These are phyloP conservation scores for Syzygium aqueum DNA, from an alignment of 345 rosid genomes.

Conservation along the genomic window DNA sequence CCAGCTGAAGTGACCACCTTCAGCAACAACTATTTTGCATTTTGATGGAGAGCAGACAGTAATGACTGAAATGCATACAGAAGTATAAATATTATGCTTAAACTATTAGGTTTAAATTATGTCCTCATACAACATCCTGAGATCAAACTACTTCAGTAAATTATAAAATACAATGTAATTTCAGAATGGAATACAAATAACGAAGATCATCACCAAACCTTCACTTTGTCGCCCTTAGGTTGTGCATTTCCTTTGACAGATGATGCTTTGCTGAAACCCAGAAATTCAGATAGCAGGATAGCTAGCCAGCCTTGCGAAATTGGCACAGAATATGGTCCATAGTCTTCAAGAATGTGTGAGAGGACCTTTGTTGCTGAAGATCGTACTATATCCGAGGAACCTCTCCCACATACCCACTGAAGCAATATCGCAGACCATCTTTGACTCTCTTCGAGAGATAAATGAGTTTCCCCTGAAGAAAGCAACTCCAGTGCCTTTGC, in stretches of 20 bases:
- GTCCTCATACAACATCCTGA: not conserved
- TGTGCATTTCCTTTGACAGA: conserved; percentile 44
- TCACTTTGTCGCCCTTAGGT: conserved; percentile 52
- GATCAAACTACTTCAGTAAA: not conserved
- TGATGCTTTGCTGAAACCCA: conserved; percentile 43
- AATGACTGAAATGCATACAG: not conserved
- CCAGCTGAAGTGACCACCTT: not conserved
- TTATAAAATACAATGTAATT: not conserved
- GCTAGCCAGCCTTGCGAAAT: conserved; percentile 98
- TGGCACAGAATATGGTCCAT: conserved; percentile 66
- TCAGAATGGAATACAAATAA: not conserved
- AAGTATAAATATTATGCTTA: not conserved
- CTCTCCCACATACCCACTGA: conserved; percentile 67
- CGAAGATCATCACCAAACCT: conserved; percentile 29
- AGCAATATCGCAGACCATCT: conserved; percentile 86
- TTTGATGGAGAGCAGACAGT: not conserved
- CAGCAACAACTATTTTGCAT: not conserved
- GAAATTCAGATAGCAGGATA: conserved; percentile 53
- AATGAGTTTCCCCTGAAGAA: conserved; percentile 45
- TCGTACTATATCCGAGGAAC: conserved; percentile 43
- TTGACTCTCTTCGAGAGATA: conserved; percentile 87
- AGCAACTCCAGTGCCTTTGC: conserved; percentile 82
- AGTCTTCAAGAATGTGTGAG: conserved; percentile 68
- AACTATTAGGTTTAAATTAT: not conserved
- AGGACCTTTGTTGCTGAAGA: conserved; percentile 76